Base-by-base conservation (phyloP, 305 asterid genomes). In the Solanum hybrid region DNA sequence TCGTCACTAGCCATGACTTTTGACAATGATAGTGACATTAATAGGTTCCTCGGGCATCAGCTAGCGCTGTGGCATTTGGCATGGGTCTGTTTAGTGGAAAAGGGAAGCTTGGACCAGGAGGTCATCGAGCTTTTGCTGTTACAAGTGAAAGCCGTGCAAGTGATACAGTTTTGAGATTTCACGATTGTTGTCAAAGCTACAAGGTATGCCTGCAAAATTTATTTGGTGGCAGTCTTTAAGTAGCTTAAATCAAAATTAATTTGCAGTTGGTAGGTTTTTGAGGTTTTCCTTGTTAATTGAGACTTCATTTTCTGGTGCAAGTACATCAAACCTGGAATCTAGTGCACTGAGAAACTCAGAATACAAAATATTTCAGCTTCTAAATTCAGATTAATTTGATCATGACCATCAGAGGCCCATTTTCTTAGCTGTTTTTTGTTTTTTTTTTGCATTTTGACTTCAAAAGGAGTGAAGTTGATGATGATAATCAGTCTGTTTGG, bases 11-110 rank as follows among this genome's bases (percentile, higher is more conserved):
- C 46, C 27, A 56, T 22, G 75, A 32, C 77, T 85, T 51, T 32
- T 85, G 51, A 85, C 76, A 11, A 69, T 85, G 32, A 32, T 56
- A 32, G 76, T 34, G n/a, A 56, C 5, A 56, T 56, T 32, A 78
- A 75, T 91, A 97, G 99, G 92, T 97, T 91, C 86, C 99, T 82
- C 98, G 99, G 91, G 98, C 99, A 85, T 95, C 99, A 85, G 98
- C 98, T 85, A 97, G 99, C 90, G 98, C 98, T 81, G 98, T 97
- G 89, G 98, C 99, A 90, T 97, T 97, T 93, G 99, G 99, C 87
- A 95, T 96, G 96, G 99, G 99, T 78, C 97, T 97, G 64, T 96
- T 97, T 79, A 96, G 96, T 91, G 95, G 93, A 86, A 92, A 94
- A 78, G 99, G 99, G 89, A 94, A 92, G 90, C 98, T 97, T 88